These are phyloP conservation scores for Gossypium raimondii DNA, from an alignment of 345 rosid genomes.

Conservation along the genomic window DNA sequence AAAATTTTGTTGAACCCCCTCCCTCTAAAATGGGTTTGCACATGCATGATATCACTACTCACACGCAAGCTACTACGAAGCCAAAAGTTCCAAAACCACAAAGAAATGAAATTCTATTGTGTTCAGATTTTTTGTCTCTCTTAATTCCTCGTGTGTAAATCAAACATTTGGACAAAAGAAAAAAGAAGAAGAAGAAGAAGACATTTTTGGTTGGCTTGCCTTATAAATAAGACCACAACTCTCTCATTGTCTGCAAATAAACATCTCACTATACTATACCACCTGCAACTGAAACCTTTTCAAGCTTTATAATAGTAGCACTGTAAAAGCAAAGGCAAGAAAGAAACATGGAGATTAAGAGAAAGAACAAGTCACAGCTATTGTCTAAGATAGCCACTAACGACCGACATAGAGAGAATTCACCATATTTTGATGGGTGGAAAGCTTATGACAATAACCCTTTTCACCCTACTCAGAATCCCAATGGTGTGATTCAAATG, in stretches of 20 bases:
- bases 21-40: too few relatives aligned
- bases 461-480: conserved; percentile 49
- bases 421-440: conserved; percentile 85
- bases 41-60: background rate
- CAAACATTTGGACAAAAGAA: too few relatives aligned
- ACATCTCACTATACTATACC: background rate
- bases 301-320: background rate
- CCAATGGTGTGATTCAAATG: conserved; percentile 77
- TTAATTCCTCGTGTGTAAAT: background rate
- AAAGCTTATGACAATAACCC: conserved; percentile 68
- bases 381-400: conserved; percentile 59
- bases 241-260: background rate
- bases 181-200: too few relatives aligned
- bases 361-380: conserved; percentile 10
- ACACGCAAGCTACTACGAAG: background rate
- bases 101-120: too few relatives aligned
- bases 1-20: too few relatives aligned
- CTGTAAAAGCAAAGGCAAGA: too few relatives aligned
- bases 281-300: background rate
- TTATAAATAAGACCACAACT: background rate
- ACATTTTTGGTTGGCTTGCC: background rate
- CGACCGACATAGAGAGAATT: conserved; percentile 62
- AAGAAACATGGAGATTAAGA: background rate
- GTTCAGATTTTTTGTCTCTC: background rate
- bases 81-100: too few relatives aligned